phyloP scores from a whole-genome alignment of 257 asterid species.

The Echites panduratus region DNA sequence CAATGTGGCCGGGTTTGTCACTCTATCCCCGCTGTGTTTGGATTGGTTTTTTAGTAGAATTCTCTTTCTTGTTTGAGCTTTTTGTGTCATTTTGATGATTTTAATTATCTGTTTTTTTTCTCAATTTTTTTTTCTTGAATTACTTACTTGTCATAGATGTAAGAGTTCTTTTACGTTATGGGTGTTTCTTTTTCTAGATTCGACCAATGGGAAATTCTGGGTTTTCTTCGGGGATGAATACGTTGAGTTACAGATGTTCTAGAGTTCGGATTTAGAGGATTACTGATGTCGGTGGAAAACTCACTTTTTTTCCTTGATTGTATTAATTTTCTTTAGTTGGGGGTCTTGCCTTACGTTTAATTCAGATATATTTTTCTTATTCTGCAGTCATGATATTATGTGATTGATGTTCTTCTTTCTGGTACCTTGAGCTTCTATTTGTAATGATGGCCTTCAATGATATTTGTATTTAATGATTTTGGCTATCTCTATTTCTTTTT shows the following conservation, averaged over 20 bases:
- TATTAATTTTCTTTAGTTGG: neutral
- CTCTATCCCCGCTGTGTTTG: neutral
- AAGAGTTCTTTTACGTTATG: neutral
- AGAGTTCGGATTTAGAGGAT: neutral
- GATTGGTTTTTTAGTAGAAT: neutral
- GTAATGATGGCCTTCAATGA: neutral
- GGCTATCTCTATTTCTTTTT: neutral
- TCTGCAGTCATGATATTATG: neutral
- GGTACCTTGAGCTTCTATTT: neutral
- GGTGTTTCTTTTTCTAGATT: neutral
- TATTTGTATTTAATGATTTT: neutral
- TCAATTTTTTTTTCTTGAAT: too few species aligned
- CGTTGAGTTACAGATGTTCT: neutral
- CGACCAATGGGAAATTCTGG: neutral
- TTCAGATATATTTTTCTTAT: neutral
- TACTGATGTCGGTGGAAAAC: neutral
- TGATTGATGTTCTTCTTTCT: neutral
- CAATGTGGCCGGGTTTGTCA: constrained; percentile 88
- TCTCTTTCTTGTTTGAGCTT: neutral
- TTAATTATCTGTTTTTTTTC: neutral
- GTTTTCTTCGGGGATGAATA: neutral
- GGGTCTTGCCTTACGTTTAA: neutral
- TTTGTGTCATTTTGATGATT: neutral
- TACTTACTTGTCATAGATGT: neutral
- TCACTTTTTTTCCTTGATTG: neutral